Conservation (phyloP, 208 protist genomes). For the Zelonia costaricensis region DNA sequence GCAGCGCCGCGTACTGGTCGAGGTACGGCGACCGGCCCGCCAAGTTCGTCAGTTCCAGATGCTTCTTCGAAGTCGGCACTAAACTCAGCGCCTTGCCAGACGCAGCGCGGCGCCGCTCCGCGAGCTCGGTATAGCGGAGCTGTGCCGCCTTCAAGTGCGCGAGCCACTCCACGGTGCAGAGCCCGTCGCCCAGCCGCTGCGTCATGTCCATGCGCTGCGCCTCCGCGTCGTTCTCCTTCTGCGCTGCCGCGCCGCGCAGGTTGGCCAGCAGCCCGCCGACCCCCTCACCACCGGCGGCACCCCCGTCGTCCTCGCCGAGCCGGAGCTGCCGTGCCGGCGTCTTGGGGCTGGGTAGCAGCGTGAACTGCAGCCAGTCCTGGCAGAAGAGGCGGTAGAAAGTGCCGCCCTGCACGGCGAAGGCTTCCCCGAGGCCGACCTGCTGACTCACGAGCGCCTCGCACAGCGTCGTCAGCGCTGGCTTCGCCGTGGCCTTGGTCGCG, state of each 20-base stretch:
- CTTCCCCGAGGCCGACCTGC: conserved; percentile 11
- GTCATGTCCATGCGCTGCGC: conserved; percentile 3
- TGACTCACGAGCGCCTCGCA: conserved; percentile 21
- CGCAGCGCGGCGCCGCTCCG: not conserved
- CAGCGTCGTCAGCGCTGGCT: conserved; percentile 12
- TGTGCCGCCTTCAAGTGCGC: conserved; percentile 28
- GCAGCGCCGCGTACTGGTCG: conserved; percentile 19
- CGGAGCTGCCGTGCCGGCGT: not conserved
- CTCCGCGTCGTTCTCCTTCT: not conserved
- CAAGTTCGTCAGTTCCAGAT: conserved; percentile 2
- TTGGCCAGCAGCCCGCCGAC: not conserved
- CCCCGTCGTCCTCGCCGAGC: no score
- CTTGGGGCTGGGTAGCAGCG: conserved; percentile 1
- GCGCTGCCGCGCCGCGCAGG: not conserved
- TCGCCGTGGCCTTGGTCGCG: not conserved
- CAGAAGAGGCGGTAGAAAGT: conserved; percentile 27
- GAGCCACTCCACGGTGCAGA: conserved; percentile 34
- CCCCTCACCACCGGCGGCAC: no score
- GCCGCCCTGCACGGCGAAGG: not conserved
- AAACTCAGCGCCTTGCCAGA: no score
- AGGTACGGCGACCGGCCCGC: conserved; percentile 20
- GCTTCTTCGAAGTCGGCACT: not conserved
- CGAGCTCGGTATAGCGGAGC: conserved; percentile 15
- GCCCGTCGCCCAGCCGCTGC: conserved; percentile 19
- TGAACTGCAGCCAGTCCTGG: conserved; percentile 22